Conservation (phyloP, 1,284 basidiomycete species). For the Tilletiopsis washingtonensis region DNA sequence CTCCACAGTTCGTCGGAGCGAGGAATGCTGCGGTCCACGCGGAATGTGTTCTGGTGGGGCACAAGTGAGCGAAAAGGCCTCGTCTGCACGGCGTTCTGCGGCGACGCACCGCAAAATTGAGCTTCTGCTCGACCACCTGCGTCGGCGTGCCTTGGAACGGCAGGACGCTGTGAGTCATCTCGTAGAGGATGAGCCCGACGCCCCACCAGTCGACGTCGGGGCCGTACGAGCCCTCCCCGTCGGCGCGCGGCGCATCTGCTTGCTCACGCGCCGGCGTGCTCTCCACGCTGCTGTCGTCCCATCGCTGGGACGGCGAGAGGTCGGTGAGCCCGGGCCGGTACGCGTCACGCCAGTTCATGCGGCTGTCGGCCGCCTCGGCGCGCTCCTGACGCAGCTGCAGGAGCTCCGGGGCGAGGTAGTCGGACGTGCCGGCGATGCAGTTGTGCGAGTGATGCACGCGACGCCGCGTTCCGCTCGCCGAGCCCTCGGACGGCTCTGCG, state of each 20-base stretch:
- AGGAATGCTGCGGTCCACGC: constrained; percentile 12
- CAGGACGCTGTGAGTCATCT: constrained; percentile 38
- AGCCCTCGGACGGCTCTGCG: not conserved
- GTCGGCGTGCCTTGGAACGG: constrained; percentile 29
- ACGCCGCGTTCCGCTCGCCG: constrained; percentile 5
- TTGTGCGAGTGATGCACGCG: constrained; percentile 32
- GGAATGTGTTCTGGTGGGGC: constrained; percentile 11
- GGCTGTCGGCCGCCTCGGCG: constrained; percentile 3
- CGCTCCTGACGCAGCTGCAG: constrained; percentile 10
- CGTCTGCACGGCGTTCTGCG: too few species aligned
- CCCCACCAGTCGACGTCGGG: constrained; percentile 47
- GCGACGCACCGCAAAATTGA: too few species aligned
- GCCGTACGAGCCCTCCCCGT: constrained; percentile 30
- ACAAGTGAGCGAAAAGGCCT: too few species aligned
- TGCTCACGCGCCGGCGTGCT: constrained; percentile 4
- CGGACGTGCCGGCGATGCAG: constrained; percentile 41
- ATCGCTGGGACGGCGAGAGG: not conserved
- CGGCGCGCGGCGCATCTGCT: constrained; percentile 8
- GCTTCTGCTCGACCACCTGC: not conserved
- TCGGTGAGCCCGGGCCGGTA: too few species aligned
- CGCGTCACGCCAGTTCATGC: too few species aligned
- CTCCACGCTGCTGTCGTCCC: not conserved
- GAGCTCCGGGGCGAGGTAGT: constrained; percentile 45
- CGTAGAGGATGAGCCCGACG: constrained; percentile 43
- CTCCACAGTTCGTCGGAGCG: constrained; percentile 14